phyloP scores from a whole-genome alignment of 2,329 filamentous ascomycete genomes.

The Ceratocystiopsis sp. region DNA sequence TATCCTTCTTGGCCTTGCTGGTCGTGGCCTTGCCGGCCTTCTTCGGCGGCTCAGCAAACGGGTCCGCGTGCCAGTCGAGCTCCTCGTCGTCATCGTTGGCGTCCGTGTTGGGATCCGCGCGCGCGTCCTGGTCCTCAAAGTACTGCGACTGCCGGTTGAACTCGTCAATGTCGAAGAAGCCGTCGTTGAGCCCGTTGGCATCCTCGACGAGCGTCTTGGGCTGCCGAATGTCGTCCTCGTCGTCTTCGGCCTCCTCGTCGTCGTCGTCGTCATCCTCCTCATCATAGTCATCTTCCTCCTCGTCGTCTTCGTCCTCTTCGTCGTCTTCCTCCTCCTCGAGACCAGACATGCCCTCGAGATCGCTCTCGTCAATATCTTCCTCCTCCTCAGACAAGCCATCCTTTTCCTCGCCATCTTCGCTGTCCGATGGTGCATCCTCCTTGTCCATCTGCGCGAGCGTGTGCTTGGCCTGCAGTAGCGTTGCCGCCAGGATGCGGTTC shows the following conservation, averaged over 20 bases:
- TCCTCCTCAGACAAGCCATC: constrained; percentile 18
- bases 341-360: neutral
- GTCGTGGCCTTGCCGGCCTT: constrained; percentile 11
- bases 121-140: constrained; percentile 70
- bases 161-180: constrained; percentile 93
- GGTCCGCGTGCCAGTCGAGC: constrained; percentile 66
- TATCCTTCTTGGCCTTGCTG: constrained; percentile 10
- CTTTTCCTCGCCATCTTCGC: constrained; percentile 23
- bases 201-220: constrained; percentile 49
- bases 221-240: constrained; percentile 30
- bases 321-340: constrained; percentile 17
- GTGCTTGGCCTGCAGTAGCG: constrained; percentile 30
- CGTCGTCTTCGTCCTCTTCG: constrained; percentile 19
- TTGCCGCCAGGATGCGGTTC: constrained; percentile 53
- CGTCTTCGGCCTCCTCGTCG: constrained; percentile 18
- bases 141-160: constrained; percentile 91
- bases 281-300: constrained; percentile 17
- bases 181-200: constrained; percentile 78
- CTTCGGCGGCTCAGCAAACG: constrained; percentile 28
- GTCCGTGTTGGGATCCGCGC: constrained; percentile 58
- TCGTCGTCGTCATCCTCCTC: constrained; percentile 19
- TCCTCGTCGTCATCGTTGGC: constrained; percentile 62
- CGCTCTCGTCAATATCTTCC: constrained; percentile 19
- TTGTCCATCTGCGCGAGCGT: constrained; percentile 32
- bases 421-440: constrained; percentile 23